Evolutionary conservation across 805 yeast genomes (phyloP).

Genomic region (Candida verbasci): DNA sequence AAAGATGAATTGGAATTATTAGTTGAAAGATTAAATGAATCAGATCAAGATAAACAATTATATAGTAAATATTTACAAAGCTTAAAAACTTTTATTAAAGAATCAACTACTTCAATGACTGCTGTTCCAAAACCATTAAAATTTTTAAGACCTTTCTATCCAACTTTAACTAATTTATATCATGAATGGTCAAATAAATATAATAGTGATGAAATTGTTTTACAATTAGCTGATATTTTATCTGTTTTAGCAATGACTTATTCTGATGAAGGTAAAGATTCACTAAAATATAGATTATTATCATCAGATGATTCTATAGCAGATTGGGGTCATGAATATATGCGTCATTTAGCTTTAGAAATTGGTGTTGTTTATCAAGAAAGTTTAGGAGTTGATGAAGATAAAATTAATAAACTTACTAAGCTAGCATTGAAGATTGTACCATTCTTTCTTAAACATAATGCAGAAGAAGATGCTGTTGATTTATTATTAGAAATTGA

Average conservation of each 20-base stretch:
- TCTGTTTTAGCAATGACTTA: conserved; percentile 95
- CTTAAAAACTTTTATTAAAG: conserved; percentile 75
- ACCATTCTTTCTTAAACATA: conserved; percentile 87
- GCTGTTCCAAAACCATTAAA: conserved; percentile 99
- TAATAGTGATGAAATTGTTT: conserved; percentile 34
- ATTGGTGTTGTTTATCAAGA: conserved; percentile 83
- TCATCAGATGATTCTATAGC: conserved; percentile 52
- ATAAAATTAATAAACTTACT: conserved; percentile 41
- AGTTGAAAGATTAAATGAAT: conserved; percentile 70
- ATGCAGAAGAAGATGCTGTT: conserved; percentile 98
- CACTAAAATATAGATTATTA: conserved; percentile 70
- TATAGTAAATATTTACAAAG: conserved; percentile 62
- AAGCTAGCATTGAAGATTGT: conserved; percentile 71
- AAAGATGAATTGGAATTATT: conserved; percentile 82
- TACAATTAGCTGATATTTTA: conserved; percentile 76
- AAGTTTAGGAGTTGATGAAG: conserved; percentile 32
- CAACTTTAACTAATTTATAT: conserved; percentile 59
- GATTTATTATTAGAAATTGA: conserved; percentile 90
- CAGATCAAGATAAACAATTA: conserved; percentile 37
- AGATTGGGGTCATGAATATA: conserved; percentile 97
- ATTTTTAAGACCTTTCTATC: conserved; percentile 85
- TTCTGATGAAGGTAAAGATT: conserved; percentile 76
- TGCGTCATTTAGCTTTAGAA: conserved; percentile 92
- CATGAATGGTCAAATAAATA: conserved; percentile 54
- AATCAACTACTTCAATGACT: conserved; percentile 97